phyloP scores from a whole-genome alignment of 257 asterid species.

The Solanum virginianum region DNA sequence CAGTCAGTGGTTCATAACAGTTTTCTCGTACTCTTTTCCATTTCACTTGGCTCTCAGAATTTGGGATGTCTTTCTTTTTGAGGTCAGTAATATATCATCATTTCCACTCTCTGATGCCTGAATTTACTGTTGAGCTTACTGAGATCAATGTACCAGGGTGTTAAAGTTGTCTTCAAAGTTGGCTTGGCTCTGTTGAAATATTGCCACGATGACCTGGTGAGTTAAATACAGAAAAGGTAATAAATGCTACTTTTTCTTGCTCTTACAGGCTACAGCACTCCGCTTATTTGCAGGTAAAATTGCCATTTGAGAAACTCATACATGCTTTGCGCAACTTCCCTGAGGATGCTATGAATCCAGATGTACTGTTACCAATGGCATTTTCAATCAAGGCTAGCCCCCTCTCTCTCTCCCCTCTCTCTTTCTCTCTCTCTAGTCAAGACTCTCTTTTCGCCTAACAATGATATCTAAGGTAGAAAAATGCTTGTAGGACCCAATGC shows the following conservation, averaged over 20 bases:
- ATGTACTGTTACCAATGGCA: conserved; percentile 77
- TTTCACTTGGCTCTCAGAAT: conserved; percentile 94
- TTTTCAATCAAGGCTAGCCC: conserved; percentile 65
- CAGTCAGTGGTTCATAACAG: conserved; percentile 99
- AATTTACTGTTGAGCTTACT: conserved; percentile 4
- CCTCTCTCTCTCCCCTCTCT: background rate
- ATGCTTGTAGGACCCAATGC: background rate
- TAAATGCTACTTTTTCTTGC: background rate
- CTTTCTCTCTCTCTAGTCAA: background rate
- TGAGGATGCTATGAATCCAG: conserved; percentile 92
- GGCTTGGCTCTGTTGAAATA: conserved; percentile 86
- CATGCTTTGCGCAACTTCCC: conserved; percentile 86
- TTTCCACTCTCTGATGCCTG: background rate
- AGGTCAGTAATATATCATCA: conserved; percentile 40
- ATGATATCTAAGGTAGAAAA: background rate
- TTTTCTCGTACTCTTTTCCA: conserved; percentile 90
- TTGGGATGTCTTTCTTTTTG: conserved; percentile 95
- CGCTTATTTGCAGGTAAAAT: conserved; percentile 43
- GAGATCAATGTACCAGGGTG: conserved; percentile 44
- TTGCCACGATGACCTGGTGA: conserved; percentile 93
- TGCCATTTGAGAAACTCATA: conserved; percentile 90
- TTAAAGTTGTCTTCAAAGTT: conserved; percentile 76
- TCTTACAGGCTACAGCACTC: background rate
- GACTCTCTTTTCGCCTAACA: background rate
- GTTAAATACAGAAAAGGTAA: background rate